Conservation (phyloP, 108 stramenopile genomes). For the Nitzschia inconspicua region DNA sequence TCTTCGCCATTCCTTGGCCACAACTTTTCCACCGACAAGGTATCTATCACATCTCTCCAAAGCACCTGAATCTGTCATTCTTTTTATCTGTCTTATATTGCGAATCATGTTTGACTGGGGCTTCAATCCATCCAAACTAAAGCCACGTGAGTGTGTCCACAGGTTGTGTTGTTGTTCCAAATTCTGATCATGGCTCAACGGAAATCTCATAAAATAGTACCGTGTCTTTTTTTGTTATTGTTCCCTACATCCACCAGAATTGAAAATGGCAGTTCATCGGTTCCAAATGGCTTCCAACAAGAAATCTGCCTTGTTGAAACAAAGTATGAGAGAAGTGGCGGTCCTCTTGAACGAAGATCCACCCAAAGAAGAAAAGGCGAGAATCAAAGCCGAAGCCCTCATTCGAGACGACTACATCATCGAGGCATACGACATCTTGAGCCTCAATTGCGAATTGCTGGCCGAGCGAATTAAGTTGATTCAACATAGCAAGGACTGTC, state of each 20-base stretch:
- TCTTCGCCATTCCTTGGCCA: no score
- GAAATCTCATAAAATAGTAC: no score
- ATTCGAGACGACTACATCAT: constrained; percentile 87
- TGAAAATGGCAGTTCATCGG: constrained; percentile 89
- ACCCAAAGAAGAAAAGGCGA: constrained; percentile 88
- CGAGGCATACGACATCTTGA: constrained; percentile 86
- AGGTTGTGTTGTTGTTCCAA: no score
- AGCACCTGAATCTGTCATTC: no score
- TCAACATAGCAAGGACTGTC: constrained; percentile 60
- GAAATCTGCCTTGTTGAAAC: constrained; percentile 79
- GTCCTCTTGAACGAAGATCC: constrained; percentile 71
- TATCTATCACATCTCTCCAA: no score
- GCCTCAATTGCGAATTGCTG: constrained; percentile 78
- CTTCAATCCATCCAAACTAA: constrained; percentile 53
- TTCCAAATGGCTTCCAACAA: constrained; percentile 84
- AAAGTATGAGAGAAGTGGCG: constrained; percentile 84
- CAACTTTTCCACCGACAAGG: no score
- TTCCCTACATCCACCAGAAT: constrained; percentile 24
- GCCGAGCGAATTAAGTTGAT: constrained; percentile 76
- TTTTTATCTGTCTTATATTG: no score
- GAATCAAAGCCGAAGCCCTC: constrained; percentile 84
- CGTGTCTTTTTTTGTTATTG: no score
- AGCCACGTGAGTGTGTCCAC: constrained; percentile 61
- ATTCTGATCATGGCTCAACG: no score
- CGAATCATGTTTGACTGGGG: constrained; percentile 46